Percentiles rank a stretch among this genome's conserved stretches.
phyloP scores from a whole-genome alignment of 108 stramenopile species.

The Fistulifera solaris region DNA sequence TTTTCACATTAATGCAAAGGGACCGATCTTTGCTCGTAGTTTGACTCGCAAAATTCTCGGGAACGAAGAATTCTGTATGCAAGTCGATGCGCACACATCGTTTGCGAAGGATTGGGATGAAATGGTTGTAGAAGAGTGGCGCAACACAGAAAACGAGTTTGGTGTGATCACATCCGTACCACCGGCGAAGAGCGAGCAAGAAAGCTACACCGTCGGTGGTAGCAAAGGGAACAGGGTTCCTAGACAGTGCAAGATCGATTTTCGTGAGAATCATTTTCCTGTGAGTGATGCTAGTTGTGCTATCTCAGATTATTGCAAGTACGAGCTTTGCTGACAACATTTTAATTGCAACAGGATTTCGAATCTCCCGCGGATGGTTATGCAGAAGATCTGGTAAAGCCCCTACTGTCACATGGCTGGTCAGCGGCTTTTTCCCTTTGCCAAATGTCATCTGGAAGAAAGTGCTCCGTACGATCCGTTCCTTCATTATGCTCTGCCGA shows the following conservation, averaged over 20 bases:
- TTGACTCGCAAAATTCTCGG: conserved; percentile 70
- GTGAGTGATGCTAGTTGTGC: background rate
- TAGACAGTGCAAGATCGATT: conserved; percentile 48
- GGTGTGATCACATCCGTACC: conserved; percentile 84
- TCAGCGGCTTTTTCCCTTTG: conserved; percentile 86
- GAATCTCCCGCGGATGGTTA: conserved; percentile 55
- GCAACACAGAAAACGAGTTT: conserved; percentile 82
- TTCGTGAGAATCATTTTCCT: conserved; percentile 48
- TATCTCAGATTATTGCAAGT: background rate
- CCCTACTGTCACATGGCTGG: conserved; percentile 77
- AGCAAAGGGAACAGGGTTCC: conserved; percentile 35
- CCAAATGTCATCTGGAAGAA: conserved; percentile 90
- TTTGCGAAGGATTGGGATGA: conserved; percentile 84
- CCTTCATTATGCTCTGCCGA: conserved; percentile 71
- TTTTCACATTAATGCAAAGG: conserved; percentile 54
- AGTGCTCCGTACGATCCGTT: conserved; percentile 89
- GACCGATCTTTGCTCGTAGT: conserved; percentile 67
- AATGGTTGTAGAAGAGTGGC: conserved; percentile 61
- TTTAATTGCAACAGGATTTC: conserved; percentile 29
- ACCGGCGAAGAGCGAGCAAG: conserved; percentile 37
- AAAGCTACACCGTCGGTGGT: conserved; percentile 13
- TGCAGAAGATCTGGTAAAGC: conserved; percentile 44
- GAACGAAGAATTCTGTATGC: conserved; percentile 97
- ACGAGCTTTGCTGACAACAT: background rate
- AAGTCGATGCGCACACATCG: conserved; percentile 87